Evolutionary conservation across 352 stramenopile species (phyloP), one percentile per base, ranked within the genome.

Genomic region (Phytophthora tubulina): DNA sequence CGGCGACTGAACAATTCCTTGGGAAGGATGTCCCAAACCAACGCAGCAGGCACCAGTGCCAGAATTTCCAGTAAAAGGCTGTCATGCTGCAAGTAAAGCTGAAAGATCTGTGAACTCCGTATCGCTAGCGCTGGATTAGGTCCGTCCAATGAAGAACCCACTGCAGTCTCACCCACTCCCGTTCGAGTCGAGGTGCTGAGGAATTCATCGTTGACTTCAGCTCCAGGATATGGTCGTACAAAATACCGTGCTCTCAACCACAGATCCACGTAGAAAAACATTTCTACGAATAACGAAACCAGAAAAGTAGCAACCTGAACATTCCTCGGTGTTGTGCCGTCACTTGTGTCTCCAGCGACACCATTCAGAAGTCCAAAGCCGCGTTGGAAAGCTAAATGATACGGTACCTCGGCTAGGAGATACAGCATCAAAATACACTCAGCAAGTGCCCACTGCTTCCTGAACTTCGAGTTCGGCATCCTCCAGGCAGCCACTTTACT

Each of bases 201-300:
- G 48, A 77, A 73, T 6, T 70, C 57, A 27, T 70, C 50, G 17
- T 61, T 57, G 2, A 46, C 2, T 45, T 73, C 57, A 36, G 27
- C 46, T 44, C 21, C 57, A 45, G 57, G 63, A 35, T 46, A 65
- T 14, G 61, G 35, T 0, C 82, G 75, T 31, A 72, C 79, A 48
- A 94, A 92, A 10, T 77, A 81, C 0, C 74, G 56, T 1, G 73
- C 69, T 1, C 81, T 78, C 3, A 93, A 73, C 27, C 70, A 75
- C 21, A 88, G 63, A 35, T 93, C 84, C 0, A 62, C 50, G 21
- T 86, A 82, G 62, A 91, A 93, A 59, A 93, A 92, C 0, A 83
- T 32, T 58, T 93, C 86, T 5, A 91, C 60, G 0, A 74, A n/a
- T 1, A 85, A 8, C 2, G 76, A 56, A 2, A 72, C 32, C 7